Evolutionary conservation across 2,329 filamentous ascomycete species (phyloP), one percentile per base, ranked within the genome.

Genomic region (Pseudocercospora pini-densiflorae): DNA sequence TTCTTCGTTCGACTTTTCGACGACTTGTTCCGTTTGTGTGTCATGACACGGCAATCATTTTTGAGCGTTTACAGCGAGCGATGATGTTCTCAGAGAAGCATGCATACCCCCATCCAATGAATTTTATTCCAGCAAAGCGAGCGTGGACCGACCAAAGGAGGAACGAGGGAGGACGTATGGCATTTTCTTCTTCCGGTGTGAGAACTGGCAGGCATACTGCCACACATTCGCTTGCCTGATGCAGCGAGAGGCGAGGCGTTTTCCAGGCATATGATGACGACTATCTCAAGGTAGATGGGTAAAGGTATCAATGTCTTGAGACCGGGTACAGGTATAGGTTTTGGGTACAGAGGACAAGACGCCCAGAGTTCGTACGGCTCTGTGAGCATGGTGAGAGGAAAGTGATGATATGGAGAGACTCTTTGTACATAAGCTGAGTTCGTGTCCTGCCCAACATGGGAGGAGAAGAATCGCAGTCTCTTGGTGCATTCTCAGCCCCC

Each of bases 41-140:
- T 33, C 54, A 58, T 43, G 59, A 54, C 62, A 29, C 47, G 24
- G 51, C n/a, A 33, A 33, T 36, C 31, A 36, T 21, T 45, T 27
- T 51, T 24, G 65, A 67, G 65, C 65, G 65, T 67, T 67, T 33
- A 23, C 55, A 67, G 64, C 64, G 64, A 66, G 59, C 59, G 64
- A 47, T 24, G 54, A 31, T 36, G 24, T 33, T 33, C 27, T 31
- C 33, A 59, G 36, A 45, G 36, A 43, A 59, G 57, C 57, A 59
- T 45, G 33, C 57, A 59, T 59, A 24, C 54, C 29, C 29, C 21
- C 21, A 58, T 58, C 14, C 54, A 19, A 59, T 27, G n/a, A 59
- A 9, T 47, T 47, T 16, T 24, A 19, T 24, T 23, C 55, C 12
- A 58, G 55, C 55, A 19, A 58, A 61, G 40, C 27, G 59, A 33